Evolutionary conservation across 305 asterid genomes (phyloP), one percentile per base, ranked within the genome.

Genomic region (Andrographis paniculata): DNA sequence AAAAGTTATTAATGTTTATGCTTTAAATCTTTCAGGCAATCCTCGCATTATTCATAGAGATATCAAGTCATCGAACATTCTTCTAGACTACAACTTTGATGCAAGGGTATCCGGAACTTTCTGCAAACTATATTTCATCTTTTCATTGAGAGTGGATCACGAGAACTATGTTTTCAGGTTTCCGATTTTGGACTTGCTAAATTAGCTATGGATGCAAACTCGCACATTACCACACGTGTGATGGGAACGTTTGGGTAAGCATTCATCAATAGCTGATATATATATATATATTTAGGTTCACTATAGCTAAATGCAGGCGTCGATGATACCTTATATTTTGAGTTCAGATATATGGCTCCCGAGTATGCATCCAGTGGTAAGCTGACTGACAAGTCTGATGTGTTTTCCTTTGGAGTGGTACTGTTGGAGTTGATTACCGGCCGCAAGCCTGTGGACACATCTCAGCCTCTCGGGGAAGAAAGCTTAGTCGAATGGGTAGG

Each of bases 41-140:
- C 95, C 98, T 56, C 89, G 93, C 64, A 68, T 89, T 54, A 78
- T 89, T 71, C 98, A 89, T 59, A 73, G 98, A 74, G 98, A 89
- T 71, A 89, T 85, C 61, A 89, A 89, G 72, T 79, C 98, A 17
- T 76, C 98, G 44, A 89, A 89, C 67, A 89, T 89, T 58, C 94
- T 89, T 55, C 66, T 89, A 31, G 93, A 82, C 69, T 56, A 55
- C 59, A 82, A 82, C 68, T 89, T 82, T 53, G 95, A 85, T 53
- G 95, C 98, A 48, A 80, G 71, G 89, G 96, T 86, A 73, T 41
- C 67, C 35, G 17, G 48, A 33, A 39, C 42, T 46, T 48, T n/a
- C 12, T 19, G 19, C 30, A 17, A 47, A 40, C 48, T 36, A 19
- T 37, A 15, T 30, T 9, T 30, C 41, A 17, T 4, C 31, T 14